Evolutionary conservation across 148 eudicot species (phyloP).

Genomic region (Fagopyrum esculentum): DNA sequence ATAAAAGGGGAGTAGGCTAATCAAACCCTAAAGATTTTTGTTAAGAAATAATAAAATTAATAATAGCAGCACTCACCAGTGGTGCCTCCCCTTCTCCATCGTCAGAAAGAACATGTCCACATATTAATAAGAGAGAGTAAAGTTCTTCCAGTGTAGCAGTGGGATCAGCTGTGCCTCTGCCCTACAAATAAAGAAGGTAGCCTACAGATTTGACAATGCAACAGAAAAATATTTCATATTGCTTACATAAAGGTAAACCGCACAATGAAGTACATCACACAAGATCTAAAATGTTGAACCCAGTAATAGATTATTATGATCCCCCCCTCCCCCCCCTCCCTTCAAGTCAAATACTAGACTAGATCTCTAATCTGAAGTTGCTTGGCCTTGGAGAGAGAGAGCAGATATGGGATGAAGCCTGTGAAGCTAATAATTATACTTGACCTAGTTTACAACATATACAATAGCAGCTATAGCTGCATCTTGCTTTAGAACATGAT

Average conservation of each 20-base stretch:
- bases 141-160: conserved; percentile 86
- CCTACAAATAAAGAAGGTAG: conserved; percentile 33
- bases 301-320: background rate
- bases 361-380: background rate
- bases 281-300: background rate
- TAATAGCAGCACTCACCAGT: conserved; percentile 33
- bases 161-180: conserved; percentile 67
- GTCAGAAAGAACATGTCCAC: conserved; percentile 94
- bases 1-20: background rate
- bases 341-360: background rate
- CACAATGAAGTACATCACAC: background rate
- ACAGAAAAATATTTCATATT: conserved; percentile 6
- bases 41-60: background rate
- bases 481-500: background rate
- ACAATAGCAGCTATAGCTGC: too few species aligned
- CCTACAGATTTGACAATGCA: background rate
- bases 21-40: background rate
- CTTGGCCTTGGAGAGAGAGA: background rate
- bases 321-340: background rate
- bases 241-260: background rate
- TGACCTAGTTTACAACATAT: too few species aligned
- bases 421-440: background rate
- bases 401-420: background rate
- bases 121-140: conserved; percentile 73
- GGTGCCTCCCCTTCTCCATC: conserved; percentile 97